Base-by-base conservation (phyloP, 352 stramenopile species). In the Aphanomyces stellatus region DNA sequence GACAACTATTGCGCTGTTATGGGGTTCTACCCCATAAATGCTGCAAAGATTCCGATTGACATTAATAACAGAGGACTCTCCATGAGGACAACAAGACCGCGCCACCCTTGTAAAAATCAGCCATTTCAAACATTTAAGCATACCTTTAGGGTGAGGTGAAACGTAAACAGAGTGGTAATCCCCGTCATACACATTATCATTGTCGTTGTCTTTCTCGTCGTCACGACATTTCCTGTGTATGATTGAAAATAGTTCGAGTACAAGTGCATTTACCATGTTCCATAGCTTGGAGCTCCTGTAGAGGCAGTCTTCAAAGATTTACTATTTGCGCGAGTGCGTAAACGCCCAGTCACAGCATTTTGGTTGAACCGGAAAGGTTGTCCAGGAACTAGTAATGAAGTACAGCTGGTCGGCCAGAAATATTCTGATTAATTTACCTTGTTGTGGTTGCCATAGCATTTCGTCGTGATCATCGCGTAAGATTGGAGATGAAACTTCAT, bases 91-190 rank as follows among this genome's bases (percentile, higher is more conserved):
- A 92, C 80, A 8, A 92, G 57, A 0, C 80, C 82, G 4, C 71
- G 73, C 46, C 41, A 67, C 8, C 60, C 60, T n/a, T 67, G 24
- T 66, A 33, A 3, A 3, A 24, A 63, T 25, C 3, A 2, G 2
- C n/a, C n/a, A n/a, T n/a, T n/a, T n/a, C n/a, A n/a, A n/a, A n/a
- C n/a, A n/a, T n/a, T n/a, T 10, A 57, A 57, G 4, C 37, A 85
- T 37, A 30, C 83, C 82, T 68, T 57, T 74, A 1, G 81, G 80
- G 62, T 88, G 82, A 63, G 77, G 71, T 0, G 81, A 74, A 41
- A 92, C 76, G 70, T 92, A 92, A n/a, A 85, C 76, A 51, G 84
- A 90, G 69, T 92, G 84, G 60, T 88, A 81, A 59, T 83, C 78
- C 43, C 78, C 75, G 59, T 92, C 74, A 51, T 90, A 92, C 11